These are phyloP conservation scores for Euphrasia arctica DNA, from an alignment of 305 asterid genomes.

Conservation along the genomic window DNA sequence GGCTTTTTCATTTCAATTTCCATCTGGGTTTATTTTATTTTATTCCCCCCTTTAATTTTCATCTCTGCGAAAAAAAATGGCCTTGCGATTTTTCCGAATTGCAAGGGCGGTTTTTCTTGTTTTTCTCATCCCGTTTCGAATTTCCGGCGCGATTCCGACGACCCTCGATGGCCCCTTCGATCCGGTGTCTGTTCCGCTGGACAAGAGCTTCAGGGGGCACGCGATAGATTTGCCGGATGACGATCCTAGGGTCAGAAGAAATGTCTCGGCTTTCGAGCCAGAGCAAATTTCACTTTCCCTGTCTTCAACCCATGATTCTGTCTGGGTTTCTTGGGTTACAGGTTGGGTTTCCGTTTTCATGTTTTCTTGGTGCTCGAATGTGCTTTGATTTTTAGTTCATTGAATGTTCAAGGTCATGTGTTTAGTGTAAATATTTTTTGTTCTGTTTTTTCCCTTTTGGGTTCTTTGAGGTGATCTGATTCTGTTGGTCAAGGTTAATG, in stretches of 20 bases:
- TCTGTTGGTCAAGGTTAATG: too few species aligned
- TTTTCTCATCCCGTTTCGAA: conserved; percentile 28
- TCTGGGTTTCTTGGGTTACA: conserved; percentile 96
- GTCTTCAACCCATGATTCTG: conserved; percentile 64
- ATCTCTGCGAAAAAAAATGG: conserved; percentile 17
- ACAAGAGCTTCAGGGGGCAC: conserved; percentile 69
- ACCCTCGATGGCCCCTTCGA: conserved; percentile 81
- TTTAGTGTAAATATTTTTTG: too few species aligned
- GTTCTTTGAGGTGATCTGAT: too few species aligned
- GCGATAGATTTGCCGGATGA: conserved; percentile 85
- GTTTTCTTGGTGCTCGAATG: not conserved
- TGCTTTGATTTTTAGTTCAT: conserved; percentile 9
- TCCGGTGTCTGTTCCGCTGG: conserved; percentile 77
- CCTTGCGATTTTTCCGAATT: conserved; percentile 20
- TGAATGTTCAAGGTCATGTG: not conserved
- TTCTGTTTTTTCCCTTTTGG: too few species aligned
- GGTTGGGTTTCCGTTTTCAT: conserved; percentile 35
- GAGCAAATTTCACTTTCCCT: conserved; percentile 84
- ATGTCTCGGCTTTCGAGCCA: conserved; percentile 61
- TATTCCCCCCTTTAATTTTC: not conserved
- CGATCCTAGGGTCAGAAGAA: conserved; percentile 77
- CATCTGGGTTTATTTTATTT: conserved; percentile 2
- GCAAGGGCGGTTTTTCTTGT: conserved; percentile 16
- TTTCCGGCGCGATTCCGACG: conserved; percentile 50
- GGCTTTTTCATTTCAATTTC: not conserved